A percentile compares a stretch with the other conserved stretches of the same genome.
Evolutionary conservation across 2,329 filamentous ascomycete species (phyloP).

Genomic region (Penicillium frequentans): DNA sequence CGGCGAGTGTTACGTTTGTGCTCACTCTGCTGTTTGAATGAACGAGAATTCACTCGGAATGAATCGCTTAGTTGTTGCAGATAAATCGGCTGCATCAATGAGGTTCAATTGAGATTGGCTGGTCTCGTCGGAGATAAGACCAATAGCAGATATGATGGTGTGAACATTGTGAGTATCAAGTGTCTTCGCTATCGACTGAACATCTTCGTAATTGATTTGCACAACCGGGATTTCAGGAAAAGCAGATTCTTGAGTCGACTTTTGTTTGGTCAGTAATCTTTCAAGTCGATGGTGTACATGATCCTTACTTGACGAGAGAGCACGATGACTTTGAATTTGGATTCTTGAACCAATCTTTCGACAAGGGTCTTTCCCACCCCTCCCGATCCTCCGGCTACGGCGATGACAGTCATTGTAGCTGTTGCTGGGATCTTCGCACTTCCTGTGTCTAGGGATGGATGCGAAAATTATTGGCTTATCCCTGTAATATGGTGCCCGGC

Average conservation of each 20-base stretch:
- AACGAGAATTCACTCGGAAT: constrained; percentile 47
- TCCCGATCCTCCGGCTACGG: constrained; percentile 50
- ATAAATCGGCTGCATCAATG: constrained; percentile 45
- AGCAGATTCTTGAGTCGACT: background rate
- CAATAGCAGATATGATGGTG: constrained; percentile 48
- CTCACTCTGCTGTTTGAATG: constrained; percentile 33
- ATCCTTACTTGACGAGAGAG: constrained; percentile 42
- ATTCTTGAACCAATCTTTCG: constrained; percentile 39
- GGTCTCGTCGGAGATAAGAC: constrained; percentile 29
- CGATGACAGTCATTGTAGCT: constrained; percentile 41
- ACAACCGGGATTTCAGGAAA: constrained; percentile 13
- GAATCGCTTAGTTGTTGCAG: constrained; percentile 40
- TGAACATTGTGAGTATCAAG: constrained; percentile 44
- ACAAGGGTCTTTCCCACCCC: constrained; percentile 49
- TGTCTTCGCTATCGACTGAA: constrained; percentile 24
- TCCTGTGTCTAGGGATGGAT: background rate
- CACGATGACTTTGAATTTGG: constrained; percentile 42
- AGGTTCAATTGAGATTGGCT: constrained; percentile 43
- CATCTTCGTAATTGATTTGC: constrained; percentile 36
- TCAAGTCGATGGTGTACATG: background rate
- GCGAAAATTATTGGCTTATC: background rate
- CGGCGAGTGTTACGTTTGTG: background rate
- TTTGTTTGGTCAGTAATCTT: background rate
- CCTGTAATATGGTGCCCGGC: background rate
- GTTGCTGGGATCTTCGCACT: background rate